Conservation (phyloP, 2,329 filamentous ascomycete genomes). For the Alternaria consortialis region DNA sequence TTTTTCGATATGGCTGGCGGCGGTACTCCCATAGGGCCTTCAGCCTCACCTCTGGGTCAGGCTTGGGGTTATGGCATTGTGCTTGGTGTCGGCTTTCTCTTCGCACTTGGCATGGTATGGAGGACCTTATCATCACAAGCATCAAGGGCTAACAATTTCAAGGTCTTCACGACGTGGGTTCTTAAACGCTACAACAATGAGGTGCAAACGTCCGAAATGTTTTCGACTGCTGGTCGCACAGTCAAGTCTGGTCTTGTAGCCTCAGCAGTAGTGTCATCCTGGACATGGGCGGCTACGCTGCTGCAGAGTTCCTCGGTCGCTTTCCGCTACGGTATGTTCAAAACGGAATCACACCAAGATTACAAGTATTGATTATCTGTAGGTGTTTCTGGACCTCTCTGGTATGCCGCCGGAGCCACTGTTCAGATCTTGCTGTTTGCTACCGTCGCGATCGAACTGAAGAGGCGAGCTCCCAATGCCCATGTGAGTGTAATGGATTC, state of each 20-base stretch:
- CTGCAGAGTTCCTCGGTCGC: conserved; percentile 43
- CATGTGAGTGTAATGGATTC: conserved; percentile 27
- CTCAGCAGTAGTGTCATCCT: conserved; percentile 40
- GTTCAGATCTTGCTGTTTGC: conserved; percentile 46
- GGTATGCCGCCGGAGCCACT: conserved; percentile 46
- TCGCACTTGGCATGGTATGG: conserved; percentile 41
- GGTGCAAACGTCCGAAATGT: conserved; percentile 44
- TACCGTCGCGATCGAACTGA: conserved; percentile 45
- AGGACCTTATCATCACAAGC: background rate
- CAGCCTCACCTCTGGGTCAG: conserved; percentile 37
- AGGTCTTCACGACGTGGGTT: conserved; percentile 42
- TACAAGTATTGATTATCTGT: background rate
- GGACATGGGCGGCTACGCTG: conserved; percentile 45
- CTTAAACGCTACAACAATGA: conserved; percentile 45
- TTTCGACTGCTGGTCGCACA: conserved; percentile 42
- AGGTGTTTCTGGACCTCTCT: conserved; percentile 45
- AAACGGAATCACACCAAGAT: fast-evolving
- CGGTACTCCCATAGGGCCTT: conserved; percentile 35
- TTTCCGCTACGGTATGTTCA: conserved; percentile 42
- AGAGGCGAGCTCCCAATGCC: conserved; percentile 44
- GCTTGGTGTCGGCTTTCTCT: conserved; percentile 43
- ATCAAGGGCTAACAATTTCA: background rate
- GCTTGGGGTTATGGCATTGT: conserved; percentile 48
- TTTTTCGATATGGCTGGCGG: conserved; percentile 34
- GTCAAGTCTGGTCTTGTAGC: conserved; percentile 46